Base-by-base conservation (phyloP, 768 basidiomycete genomes). In the Austroboletus eburneus region DNA sequence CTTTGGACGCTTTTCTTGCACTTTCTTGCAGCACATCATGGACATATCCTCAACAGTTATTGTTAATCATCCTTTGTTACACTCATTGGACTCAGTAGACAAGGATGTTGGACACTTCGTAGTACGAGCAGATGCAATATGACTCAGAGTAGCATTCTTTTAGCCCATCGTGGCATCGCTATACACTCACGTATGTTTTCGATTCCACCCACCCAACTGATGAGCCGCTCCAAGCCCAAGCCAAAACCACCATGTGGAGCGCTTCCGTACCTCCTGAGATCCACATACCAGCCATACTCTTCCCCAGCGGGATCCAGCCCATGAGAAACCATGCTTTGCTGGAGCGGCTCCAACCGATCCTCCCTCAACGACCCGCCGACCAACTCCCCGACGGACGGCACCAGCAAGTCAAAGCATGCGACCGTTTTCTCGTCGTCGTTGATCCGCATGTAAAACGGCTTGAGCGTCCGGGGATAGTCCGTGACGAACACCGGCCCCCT, bases 201-300 rank as follows among this genome's bases (percentile, higher is more conserved):
- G 37, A 90, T 74, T 0, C 92, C 93, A 17, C 85, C 81, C 10
- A 96, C 67, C 87, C 90, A 95, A 36, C 82, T 80, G 16, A 98
- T 74, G 17, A 96, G 71, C 50, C 96, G 72, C 66, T 99, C 96
- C 58, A 95, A 96, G 2, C 96, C 96, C 72, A 98, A 74, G 5
- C 96, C 96, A 67, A 92, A 98, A 14, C 96, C 96, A 14, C 89
- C 93, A 66, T 97, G 95, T 3, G 91, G 88, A 17, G 89, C 85
- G 16, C 85, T 85, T 9, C 96, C 96, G 57, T 78, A 94, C 57
- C 74, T 75, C 49, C 95, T 73, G 54, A 96, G 62, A 56, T 96
- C 92, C 42, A 83, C 50, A 66, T 99, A 99, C 88, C 87, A 90
- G 36, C 65, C 63, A 44, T 74, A 75, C 23, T 68, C 70, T 17